A percentile compares a stretch with the other conserved stretches of the same genome.
Conservation (phyloP, 2,329 filamentous ascomycete genomes). For the Fusarium continuum region DNA sequence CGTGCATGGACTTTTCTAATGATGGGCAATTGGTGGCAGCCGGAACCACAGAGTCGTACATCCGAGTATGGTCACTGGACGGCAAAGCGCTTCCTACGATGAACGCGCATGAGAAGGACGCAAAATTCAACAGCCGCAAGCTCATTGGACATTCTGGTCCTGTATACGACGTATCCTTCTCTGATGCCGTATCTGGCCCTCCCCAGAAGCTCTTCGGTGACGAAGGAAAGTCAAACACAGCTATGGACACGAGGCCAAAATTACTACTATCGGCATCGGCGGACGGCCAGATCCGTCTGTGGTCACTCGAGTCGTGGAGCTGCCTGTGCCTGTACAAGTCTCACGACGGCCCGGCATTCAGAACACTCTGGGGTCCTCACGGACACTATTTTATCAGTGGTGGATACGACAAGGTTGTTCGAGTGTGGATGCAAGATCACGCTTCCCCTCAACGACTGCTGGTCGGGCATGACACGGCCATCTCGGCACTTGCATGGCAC, state of each 20-base stretch:
- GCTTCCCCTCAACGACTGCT: conserved; percentile 88
- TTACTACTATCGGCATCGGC: conserved; percentile 87
- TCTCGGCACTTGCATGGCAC: conserved; percentile 94
- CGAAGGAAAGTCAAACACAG: conserved; percentile 52
- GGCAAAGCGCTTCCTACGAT: conserved; percentile 80
- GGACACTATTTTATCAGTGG: conserved; percentile 94
- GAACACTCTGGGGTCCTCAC: conserved; percentile 88
- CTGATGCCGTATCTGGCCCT: conserved; percentile 70
- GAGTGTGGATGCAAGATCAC: conserved; percentile 92
- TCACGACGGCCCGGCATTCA: conserved; percentile 89
- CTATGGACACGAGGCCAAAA: conserved; percentile 68
- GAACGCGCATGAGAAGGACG: conserved; percentile 65
- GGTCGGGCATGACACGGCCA: conserved; percentile 90
- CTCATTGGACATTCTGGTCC: conserved; percentile 90
- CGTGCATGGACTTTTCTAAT: conserved; percentile 95
- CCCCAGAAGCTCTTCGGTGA: conserved; percentile 60
- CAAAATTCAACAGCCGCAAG: conserved; percentile 71
- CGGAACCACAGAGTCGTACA: conserved; percentile 93
- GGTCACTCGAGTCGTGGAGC: conserved; percentile 92
- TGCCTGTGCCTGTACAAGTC: conserved; percentile 94
- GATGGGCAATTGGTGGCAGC: conserved; percentile 88
- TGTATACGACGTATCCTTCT: conserved; percentile 90
- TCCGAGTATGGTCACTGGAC: conserved; percentile 91
- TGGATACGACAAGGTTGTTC: conserved; percentile 88
- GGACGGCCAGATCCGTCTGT: conserved; percentile 88